Percentiles rank a stretch among this genome's conserved stretches.
Conservation (phyloP, 208 protist genomes). For the Crithidia thermophila region DNA sequence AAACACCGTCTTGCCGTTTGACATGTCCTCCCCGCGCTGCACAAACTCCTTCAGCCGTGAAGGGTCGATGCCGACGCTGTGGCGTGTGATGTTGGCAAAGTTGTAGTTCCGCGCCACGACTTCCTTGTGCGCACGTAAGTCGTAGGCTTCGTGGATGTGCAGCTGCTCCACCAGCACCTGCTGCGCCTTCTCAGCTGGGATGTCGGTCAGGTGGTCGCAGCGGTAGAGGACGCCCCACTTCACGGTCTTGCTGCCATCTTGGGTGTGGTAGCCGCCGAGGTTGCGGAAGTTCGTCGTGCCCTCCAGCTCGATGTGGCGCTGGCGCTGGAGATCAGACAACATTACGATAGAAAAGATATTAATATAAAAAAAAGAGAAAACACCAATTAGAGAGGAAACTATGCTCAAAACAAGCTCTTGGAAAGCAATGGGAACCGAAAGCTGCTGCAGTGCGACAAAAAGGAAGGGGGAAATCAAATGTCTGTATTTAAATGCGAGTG, state of each 20-base stretch:
- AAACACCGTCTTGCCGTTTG: conserved; percentile 4
- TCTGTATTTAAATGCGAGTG: too few relatives aligned
- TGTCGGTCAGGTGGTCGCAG: conserved; percentile 34
- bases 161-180: conserved; percentile 32
- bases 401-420: too few relatives aligned
- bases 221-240: conserved; percentile 47
- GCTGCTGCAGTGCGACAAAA: too few relatives aligned
- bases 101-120: conserved; percentile 21
- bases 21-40: conserved; percentile 21
- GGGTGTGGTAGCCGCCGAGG: conserved; percentile 38
- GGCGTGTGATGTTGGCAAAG: conserved; percentile 20
- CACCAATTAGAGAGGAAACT: too few relatives aligned
- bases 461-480: too few relatives aligned
- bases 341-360: too few relatives aligned
- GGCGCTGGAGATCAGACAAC: conserved; percentile 8
- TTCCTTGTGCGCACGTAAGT: conserved; percentile 30
- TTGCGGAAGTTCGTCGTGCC: conserved; percentile 43
- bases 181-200: conserved; percentile 24
- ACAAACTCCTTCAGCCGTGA: conserved; percentile 15
- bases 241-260: conserved; percentile 17
- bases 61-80: conserved; percentile 17
- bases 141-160: conserved; percentile 36
- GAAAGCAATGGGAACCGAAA: too few relatives aligned
- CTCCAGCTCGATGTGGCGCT: conserved; percentile 24
- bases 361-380: too few relatives aligned